Conservation (phyloP, 2,329 filamentous ascomycete genomes). For the Basipetospora sp. region DNA sequence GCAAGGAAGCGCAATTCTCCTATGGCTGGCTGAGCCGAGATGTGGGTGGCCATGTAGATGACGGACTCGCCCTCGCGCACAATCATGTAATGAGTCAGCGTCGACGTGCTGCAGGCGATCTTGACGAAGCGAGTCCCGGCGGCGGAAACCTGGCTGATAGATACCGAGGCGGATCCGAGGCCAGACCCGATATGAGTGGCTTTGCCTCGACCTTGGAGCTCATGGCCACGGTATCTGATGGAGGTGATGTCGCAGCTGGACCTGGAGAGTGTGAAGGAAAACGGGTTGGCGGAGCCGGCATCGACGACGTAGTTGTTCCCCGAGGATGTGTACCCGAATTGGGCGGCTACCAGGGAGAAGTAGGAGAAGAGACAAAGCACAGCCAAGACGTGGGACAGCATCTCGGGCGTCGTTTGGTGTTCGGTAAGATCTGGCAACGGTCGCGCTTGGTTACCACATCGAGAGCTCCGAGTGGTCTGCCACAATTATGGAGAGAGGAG, state of each 20-base stretch:
- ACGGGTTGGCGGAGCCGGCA: slow-evolving; percentile 31
- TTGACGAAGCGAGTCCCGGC: slow-evolving; percentile 35
- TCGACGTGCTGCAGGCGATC: slow-evolving; percentile 43
- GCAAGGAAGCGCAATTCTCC: slow-evolving; percentile 52
- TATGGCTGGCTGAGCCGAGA: slow-evolving; percentile 37
- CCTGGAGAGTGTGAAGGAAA: slow-evolving; percentile 36
- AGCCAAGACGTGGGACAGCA: slow-evolving; percentile 7
- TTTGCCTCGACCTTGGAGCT: slow-evolving; percentile 39
- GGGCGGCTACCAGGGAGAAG: slow-evolving; percentile 19
- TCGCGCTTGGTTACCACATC: too few relatives aligned
- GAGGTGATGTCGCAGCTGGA: slow-evolving; percentile 49
- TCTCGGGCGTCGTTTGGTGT: background rate
- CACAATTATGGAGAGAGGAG: too few relatives aligned
- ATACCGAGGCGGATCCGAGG: slow-evolving; percentile 42
- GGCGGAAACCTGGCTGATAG: slow-evolving; percentile 23
- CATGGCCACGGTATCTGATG: slow-evolving; percentile 42
- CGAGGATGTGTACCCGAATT: slow-evolving; percentile 27
- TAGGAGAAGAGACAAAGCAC: slow-evolving; percentile 14
- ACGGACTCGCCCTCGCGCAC: slow-evolving; percentile 44
- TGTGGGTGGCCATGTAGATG: slow-evolving; percentile 49
- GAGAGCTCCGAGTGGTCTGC: too few relatives aligned
- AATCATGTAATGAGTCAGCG: slow-evolving; percentile 51
- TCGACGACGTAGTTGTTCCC: slow-evolving; percentile 30
- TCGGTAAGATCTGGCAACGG: background rate
- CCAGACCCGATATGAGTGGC: slow-evolving; percentile 45